phyloP scores from a whole-genome alignment of 2,329 filamentous ascomycete species.

The Pestalotiopsis fici region DNA sequence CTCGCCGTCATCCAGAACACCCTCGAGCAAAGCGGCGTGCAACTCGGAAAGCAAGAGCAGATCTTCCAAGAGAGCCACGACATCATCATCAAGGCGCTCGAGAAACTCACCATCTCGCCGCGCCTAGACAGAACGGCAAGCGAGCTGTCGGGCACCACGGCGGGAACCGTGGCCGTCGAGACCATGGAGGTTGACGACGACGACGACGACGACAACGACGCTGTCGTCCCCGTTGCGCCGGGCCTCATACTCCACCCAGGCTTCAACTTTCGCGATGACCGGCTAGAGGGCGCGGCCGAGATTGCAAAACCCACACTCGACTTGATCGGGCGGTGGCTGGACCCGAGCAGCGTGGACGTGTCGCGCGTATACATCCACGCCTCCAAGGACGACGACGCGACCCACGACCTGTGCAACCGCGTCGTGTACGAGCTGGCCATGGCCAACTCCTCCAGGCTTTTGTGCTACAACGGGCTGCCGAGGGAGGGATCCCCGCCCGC shows the following conservation, averaged over 20 bases:
- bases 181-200: background rate
- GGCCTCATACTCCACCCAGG: background rate
- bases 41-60: background rate
- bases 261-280: background rate
- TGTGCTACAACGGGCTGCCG: constrained; percentile 5
- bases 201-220: background rate
- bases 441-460: background rate
- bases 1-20: too few relatives aligned
- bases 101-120: background rate
- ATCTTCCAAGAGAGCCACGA: background rate
- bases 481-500: background rate
- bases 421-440: background rate
- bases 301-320: background rate
- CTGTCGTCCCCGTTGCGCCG: background rate
- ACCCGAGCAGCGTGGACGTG: background rate
- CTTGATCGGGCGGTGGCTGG: background rate
- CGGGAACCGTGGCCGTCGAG: background rate
- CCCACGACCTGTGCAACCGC: constrained; percentile 4
- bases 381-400: background rate
- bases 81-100: background rate
- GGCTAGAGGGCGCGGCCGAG: background rate
- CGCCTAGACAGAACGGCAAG: background rate
- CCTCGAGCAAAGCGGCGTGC: background rate
- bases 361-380: background rate
- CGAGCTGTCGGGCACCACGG: background rate